phyloP scores from a whole-genome alignment of 169 alveolate species.

The Cryptosporidium muris region DNA sequence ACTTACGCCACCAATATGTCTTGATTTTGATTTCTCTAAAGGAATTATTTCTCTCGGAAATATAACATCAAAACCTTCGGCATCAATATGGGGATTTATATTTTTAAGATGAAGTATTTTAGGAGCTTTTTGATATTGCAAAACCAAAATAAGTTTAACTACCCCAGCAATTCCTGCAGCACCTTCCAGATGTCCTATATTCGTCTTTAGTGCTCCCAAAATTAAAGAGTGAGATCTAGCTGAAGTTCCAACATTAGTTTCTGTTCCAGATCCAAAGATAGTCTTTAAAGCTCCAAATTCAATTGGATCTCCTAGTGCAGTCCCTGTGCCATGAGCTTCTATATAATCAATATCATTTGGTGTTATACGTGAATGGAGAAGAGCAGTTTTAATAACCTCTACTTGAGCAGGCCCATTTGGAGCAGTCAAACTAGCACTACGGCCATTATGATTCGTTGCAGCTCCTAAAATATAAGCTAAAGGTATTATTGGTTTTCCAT shows the following conservation, averaged over 20 bases:
- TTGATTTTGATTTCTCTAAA: not conserved
- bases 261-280: constrained; percentile 51
- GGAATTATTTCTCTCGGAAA: constrained; percentile 27
- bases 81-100: constrained; percentile 72
- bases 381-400: constrained; percentile 72
- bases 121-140: constrained; percentile 29
- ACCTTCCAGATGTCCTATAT: constrained; percentile 75
- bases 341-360: constrained; percentile 35
- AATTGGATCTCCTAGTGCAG: constrained; percentile 77
- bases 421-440: constrained; percentile 76
- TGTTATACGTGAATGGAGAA: constrained; percentile 25
- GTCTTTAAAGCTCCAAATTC: constrained; percentile 76
- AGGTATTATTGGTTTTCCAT: constrained; percentile 15
- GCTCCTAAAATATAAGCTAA: constrained; percentile 47
- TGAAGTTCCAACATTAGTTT: constrained; percentile 28
- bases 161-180: constrained; percentile 74
- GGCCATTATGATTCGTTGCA: constrained; percentile 76
- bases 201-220: constrained; percentile 71
- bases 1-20: constrained; percentile 70
- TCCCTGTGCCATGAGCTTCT: constrained; percentile 80
- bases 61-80: constrained; percentile 26
- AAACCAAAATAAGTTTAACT: constrained; percentile 37
- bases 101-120: constrained; percentile 58
- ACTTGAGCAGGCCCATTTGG: constrained; percentile 79
- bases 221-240: constrained; percentile 17